Base-by-base conservation (phyloP, 805 yeast species). In the Starmera amethionina region DNA sequence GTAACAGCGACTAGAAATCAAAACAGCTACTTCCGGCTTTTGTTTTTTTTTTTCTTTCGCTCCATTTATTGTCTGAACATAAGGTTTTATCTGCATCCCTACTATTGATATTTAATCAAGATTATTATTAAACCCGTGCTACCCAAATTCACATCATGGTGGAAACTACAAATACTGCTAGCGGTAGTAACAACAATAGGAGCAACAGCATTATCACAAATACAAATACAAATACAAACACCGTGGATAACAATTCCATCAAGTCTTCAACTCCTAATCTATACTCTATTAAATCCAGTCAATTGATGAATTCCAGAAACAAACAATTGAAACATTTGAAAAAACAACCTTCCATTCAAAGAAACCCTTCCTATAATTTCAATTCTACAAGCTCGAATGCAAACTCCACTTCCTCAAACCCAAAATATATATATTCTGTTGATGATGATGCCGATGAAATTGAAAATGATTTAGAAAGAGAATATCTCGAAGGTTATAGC, bases 391-490 rank as follows among this genome's bases (percentile, higher is more conserved):
- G 14, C 14, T 30, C 16, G n/a, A 38, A 25, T 31, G 42, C 55
- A 29, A 60, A 56, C 27, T 22, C 27, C 27, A 28, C 38, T 8
- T 27, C 14, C 13, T 30, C 16, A n/a, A 38, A 25, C 33, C 43
- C 55, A 29, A 60, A 56, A 38, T 56, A 66, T 34, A 58, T 82
- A 1, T 86, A 79, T 55, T 78, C 88, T 30, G 94, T 85, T 0
- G 95, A 86, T 55, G 95, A 86, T 57, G 87, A 82, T 50, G 75
- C 82, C 34, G 74, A 75, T 46, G 95, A 85, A 46, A 69, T 79
- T 14, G 82, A 76, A 44, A 75, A 72, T 14, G 83, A 75, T 47
- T 58, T 71, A 40, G 74, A 70, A 43, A 58, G 76, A 19, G 74
- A 75, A 46, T 84, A 82, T 52, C 50, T 77, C 29, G 94, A 82